A percentile compares a stretch with the other conserved stretches of the same genome.
Evolutionary conservation across 805 yeast species (phyloP).

Genomic region (Jamesozyma rosinii): DNA sequence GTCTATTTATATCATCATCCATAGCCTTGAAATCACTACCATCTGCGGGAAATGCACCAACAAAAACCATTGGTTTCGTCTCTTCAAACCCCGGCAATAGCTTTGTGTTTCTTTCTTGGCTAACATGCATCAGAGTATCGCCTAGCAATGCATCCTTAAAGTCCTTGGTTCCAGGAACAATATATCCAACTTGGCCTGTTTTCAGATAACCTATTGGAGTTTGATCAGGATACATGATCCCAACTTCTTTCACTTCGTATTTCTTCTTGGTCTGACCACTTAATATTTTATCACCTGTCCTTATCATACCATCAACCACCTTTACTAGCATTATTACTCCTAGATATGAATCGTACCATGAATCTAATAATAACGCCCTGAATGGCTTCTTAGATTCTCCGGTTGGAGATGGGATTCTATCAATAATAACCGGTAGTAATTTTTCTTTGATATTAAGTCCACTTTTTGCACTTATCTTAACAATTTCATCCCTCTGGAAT

Average conservation of each 20-base stretch:
- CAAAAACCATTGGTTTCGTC: constrained; percentile 96
- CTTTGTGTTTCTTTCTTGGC: constrained; percentile 45
- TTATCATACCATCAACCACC: constrained; percentile 73
- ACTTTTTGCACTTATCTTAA: constrained; percentile 86
- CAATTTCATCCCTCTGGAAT: constrained; percentile 59
- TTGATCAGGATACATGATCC: constrained; percentile 90
- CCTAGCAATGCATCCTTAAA: constrained; percentile 84
- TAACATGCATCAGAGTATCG: constrained; percentile 69
- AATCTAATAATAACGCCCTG: constrained; percentile 60
- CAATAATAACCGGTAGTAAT: constrained; percentile 74
- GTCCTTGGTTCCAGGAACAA: constrained; percentile 89
- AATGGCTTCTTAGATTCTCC: constrained; percentile 59
- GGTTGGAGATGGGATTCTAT: constrained; percentile 69
- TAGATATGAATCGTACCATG: constrained; percentile 90
- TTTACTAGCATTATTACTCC: constrained; percentile 84
- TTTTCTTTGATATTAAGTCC: constrained; percentile 64
- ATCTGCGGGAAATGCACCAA: constrained; percentile 96
- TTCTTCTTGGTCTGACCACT: constrained; percentile 68
- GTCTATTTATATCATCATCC: constrained; percentile 82
- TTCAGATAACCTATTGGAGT: constrained; percentile 50
- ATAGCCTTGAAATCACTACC: constrained; percentile 80
- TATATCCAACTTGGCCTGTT: constrained; percentile 93
- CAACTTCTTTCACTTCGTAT: constrained; percentile 87
- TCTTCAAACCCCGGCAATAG: constrained; percentile 93
- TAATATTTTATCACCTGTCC: constrained; percentile 63